Evolutionary conservation across 345 rosid species (phyloP).

Genomic region (Arabidopsis thaliana): DNA sequence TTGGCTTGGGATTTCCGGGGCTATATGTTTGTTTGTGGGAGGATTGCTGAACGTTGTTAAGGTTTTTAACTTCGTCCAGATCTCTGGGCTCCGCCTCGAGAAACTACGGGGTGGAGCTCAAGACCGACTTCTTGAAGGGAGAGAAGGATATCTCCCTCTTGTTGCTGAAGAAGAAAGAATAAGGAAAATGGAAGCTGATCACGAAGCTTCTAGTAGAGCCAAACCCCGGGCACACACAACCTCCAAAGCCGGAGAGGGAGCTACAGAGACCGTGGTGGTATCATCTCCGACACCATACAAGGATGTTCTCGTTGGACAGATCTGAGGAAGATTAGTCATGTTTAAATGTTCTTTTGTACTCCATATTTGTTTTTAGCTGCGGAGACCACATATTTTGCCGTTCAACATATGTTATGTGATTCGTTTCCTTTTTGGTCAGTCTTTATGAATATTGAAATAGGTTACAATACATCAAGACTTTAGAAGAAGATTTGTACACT

Average conservation of each 20-base stretch:
- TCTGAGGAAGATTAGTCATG: constrained; percentile 32
- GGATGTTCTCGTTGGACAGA: constrained; percentile 55
- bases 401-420: neutral
- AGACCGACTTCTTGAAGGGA: constrained; percentile 51
- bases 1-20: constrained; percentile 50
- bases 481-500: neutral
- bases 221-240: constrained; percentile 5
- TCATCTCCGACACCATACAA: constrained; percentile 56
- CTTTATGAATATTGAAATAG: constrained; percentile 15
- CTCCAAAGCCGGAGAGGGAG: constrained; percentile 16
- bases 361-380: neutral
- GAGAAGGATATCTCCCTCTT: constrained; percentile 69
- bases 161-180: constrained; percentile 56
- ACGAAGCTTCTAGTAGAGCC: constrained; percentile 33
- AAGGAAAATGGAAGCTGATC: constrained; percentile 43
- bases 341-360: constrained; percentile 23
- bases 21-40: constrained; percentile 46
- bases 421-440: constrained; percentile 1
- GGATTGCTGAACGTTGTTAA: constrained; percentile 70
- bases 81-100: constrained; percentile 61
- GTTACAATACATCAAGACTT: constrained; percentile 21
- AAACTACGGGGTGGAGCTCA: constrained; percentile 82
- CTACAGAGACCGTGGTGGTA: constrained; percentile 7
- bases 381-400: neutral
- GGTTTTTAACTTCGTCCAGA: constrained; percentile 77